Conservation (phyloP, 768 basidiomycete species). For the Xerocomus spinulosus region DNA sequence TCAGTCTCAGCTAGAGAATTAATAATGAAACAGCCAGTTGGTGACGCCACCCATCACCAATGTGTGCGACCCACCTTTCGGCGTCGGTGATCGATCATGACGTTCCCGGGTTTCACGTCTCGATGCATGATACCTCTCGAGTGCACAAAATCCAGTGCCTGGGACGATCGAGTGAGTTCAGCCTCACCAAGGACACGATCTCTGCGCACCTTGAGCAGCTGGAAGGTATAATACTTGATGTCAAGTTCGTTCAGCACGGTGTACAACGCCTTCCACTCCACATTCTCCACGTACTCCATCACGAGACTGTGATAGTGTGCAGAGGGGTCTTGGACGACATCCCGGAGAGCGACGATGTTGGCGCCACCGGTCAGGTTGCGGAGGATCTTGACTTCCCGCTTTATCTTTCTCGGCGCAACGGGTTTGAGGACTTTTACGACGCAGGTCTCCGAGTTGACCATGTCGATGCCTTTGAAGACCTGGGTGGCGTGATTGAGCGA, state of each 20-base stretch:
- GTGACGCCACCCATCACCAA: background rate
- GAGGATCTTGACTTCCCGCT: conserved; percentile 71
- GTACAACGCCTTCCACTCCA: conserved; percentile 61
- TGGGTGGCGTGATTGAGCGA: conserved; percentile 16
- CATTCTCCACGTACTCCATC: conserved; percentile 65
- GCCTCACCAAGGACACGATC: background rate
- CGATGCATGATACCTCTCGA: conserved; percentile 71
- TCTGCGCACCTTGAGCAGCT: conserved; percentile 48
- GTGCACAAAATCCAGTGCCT: conserved; percentile 67
- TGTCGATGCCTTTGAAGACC: conserved; percentile 60
- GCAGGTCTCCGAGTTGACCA: conserved; percentile 48
- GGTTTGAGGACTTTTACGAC: conserved; percentile 73
- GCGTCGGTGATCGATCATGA: conserved; percentile 67
- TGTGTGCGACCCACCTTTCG: conserved; percentile 41
- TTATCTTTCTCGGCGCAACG: conserved; percentile 62
- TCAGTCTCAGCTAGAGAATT: conserved; percentile 44
- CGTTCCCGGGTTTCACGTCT: conserved; percentile 64
- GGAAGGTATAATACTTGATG: conserved; percentile 63
- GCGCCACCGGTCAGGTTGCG: conserved; percentile 65
- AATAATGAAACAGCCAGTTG: background rate
- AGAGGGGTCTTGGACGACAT: conserved; percentile 65
- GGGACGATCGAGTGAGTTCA: background rate
- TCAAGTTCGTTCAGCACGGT: conserved; percentile 57
- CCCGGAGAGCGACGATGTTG: conserved; percentile 62
- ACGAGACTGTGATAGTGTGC: conserved; percentile 59